These are phyloP conservation scores for Camptophora hylomeconis DNA, from an alignment of 2,329 filamentous ascomycete species.

Conservation along the genomic window DNA sequence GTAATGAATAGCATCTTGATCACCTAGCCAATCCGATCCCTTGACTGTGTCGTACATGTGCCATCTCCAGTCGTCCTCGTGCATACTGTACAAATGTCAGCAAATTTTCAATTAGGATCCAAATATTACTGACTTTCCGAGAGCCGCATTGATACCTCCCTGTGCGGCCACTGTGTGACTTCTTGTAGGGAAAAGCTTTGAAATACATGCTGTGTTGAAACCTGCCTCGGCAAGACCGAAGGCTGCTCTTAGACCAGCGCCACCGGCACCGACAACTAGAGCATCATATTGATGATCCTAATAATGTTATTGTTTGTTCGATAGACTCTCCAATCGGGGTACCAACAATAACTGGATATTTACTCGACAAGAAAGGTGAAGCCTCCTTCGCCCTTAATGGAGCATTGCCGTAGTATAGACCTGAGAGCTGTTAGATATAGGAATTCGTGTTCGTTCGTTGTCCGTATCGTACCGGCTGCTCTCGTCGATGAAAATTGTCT, in stretches of 20 bases:
- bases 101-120: background rate
- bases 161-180: slow-evolving; percentile 55
- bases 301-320: too few species aligned
- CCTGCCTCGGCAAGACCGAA: slow-evolving; percentile 52
- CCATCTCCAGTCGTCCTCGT: slow-evolving; percentile 45
- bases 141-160: slow-evolving; percentile 48
- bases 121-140: slow-evolving; percentile 32
- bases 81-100: slow-evolving; percentile 27
- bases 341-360: slow-evolving; percentile 88
- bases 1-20: slow-evolving; percentile 48
- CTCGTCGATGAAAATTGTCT: slow-evolving; percentile 80
- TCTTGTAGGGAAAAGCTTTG: slow-evolving; percentile 51
- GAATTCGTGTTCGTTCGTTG: background rate
- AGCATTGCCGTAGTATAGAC: slow-evolving; percentile 71
- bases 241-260: slow-evolving; percentile 49
- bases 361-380: slow-evolving; percentile 68
- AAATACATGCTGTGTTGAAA: slow-evolving; percentile 52
- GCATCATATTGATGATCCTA: slow-evolving; percentile 93
- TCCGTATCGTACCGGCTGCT: slow-evolving; percentile 52
- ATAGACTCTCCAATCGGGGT: too few species aligned
- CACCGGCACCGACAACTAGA: slow-evolving; percentile 60
- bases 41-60: slow-evolving; percentile 50
- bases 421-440: slow-evolving; percentile 8
- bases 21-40: slow-evolving; percentile 45
- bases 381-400: slow-evolving; percentile 89